These are phyloP conservation scores for Cochlearia excelsa DNA, from an alignment of 345 rosid genomes.

Conservation along the genomic window DNA sequence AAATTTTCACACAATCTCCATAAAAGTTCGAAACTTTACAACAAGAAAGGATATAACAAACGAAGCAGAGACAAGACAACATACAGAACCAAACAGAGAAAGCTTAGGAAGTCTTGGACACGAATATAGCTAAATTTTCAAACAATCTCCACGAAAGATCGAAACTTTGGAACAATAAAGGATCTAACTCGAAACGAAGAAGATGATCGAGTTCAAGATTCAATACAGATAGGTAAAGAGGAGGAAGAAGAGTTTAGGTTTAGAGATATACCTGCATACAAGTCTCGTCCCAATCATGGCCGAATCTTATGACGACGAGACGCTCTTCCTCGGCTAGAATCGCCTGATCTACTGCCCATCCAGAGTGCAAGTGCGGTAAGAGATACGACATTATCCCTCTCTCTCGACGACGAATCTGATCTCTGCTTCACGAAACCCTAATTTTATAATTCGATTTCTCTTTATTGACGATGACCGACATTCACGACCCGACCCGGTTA, in stretches of 20 bases:
- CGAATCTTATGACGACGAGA: constrained; percentile 83
- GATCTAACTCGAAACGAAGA: background rate
- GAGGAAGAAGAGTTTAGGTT: background rate
- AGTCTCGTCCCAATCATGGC: constrained; percentile 96
- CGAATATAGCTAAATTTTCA: too few relatives aligned
- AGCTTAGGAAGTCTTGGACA: too few relatives aligned
- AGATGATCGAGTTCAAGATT: background rate
- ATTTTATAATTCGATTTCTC: too few relatives aligned
- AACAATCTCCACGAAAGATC: too few relatives aligned
- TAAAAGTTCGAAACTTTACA: background rate
- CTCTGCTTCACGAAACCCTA: too few relatives aligned
- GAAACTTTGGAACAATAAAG: too few relatives aligned
- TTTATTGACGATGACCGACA: too few relatives aligned
- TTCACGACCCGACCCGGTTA: too few relatives aligned
- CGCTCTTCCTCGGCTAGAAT: constrained; percentile 94
- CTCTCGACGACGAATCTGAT: constrained; percentile 5
- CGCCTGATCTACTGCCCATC: constrained; percentile 96
- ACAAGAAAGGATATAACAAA: too few relatives aligned
- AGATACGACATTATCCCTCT: constrained; percentile 62
- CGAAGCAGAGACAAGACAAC: too few relatives aligned
- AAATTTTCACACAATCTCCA: background rate
- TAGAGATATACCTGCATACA: constrained; percentile 95
- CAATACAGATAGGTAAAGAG: background rate
- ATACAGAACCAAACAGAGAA: too few relatives aligned
- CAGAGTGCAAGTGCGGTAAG: constrained; percentile 88